These are phyloP conservation scores for Zostera marina DNA, from an alignment of 116 monocot genomes.

Conservation along the genomic window DNA sequence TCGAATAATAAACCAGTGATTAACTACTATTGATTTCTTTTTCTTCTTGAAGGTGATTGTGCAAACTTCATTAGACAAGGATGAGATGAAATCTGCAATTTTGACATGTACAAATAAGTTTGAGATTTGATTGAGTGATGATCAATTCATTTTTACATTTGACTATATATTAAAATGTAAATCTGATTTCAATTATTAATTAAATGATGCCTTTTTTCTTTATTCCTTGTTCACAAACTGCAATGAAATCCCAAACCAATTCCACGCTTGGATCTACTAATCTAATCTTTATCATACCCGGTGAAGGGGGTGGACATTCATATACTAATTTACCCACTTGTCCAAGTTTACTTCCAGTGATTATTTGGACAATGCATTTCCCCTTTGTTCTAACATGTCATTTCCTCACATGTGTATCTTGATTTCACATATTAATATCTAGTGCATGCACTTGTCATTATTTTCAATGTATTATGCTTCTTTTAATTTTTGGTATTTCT, in stretches of 20 bases:
- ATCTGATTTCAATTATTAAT: neutral
- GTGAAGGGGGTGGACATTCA: no score
- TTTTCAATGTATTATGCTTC: no score
- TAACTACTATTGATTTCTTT: neutral
- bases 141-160: neutral
- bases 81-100: constrained; percentile 68
- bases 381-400: no score
- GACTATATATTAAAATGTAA: neutral
- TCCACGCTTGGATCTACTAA: no score
- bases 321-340: no score
- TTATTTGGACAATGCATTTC: no score
- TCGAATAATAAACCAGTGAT: neutral
- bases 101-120: constrained; percentile 62
- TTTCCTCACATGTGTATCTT: no score
- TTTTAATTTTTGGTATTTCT: no score
- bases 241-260: neutral
- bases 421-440: no score
- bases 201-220: neutral
- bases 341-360: no score
- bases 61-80: constrained; percentile 65
- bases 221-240: neutral
- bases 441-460: no score
- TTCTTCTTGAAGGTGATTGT: constrained; percentile 44
- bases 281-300: no score
- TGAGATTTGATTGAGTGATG: constrained; percentile 1